Evolutionary conservation across 2,329 filamentous ascomycete species (phyloP).

Genomic region (Lecanosticta acicola): DNA sequence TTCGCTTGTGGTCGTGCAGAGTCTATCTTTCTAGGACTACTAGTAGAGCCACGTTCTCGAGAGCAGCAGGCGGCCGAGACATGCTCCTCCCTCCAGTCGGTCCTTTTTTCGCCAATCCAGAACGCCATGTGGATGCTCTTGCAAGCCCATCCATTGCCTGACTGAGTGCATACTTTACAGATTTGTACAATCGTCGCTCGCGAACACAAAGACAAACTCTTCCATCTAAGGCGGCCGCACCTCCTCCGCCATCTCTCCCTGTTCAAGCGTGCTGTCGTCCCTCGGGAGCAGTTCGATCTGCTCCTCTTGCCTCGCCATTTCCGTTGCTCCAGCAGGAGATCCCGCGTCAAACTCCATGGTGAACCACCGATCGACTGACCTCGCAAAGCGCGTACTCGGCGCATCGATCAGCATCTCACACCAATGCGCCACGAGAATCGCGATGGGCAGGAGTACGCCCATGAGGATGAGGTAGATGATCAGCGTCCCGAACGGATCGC

Average conservation of each 20-base stretch:
- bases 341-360: neutral
- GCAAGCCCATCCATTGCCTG: too few species aligned
- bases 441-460: constrained; percentile 4
- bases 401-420: constrained; percentile 11
- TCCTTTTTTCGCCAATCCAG: too few species aligned
- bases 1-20: too few species aligned
- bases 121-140: too few species aligned
- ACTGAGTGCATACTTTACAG: too few species aligned
- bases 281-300: neutral
- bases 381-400: constrained; percentile 12
- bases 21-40: too few species aligned
- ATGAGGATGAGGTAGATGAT: constrained; percentile 7
- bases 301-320: neutral
- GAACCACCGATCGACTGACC: constrained; percentile 12
- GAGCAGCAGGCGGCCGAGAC: too few species aligned
- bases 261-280: neutral
- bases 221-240: too few species aligned
- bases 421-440: constrained; percentile 13
- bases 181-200: too few species aligned
- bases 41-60: too few species aligned
- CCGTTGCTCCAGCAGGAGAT: neutral
- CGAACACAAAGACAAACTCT: too few species aligned
- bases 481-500: constrained; percentile 5
- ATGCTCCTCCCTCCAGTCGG: too few species aligned
- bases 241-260: neutral